A percentile compares a stretch with the other conserved stretches of the same genome.
These are phyloP conservation scores for Durio zibethinus DNA, from an alignment of 345 rosid genomes.

Conservation along the genomic window DNA sequence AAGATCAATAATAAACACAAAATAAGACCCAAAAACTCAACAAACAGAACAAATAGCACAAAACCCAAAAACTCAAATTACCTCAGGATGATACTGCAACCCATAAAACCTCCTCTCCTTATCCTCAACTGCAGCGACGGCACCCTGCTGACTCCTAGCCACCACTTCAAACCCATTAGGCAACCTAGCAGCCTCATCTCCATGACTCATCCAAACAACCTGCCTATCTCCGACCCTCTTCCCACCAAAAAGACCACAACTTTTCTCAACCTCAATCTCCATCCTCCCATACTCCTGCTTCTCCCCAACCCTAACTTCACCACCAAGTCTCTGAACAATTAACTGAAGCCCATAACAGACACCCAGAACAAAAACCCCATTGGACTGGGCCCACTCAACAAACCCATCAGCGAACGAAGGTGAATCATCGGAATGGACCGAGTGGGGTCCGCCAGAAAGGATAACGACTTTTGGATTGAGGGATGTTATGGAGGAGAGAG, in stretches of 20 bases:
- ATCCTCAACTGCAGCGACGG: conserved; percentile 76
- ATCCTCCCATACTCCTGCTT: conserved; percentile 93
- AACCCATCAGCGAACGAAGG: conserved; percentile 80
- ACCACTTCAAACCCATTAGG: conserved; percentile 78
- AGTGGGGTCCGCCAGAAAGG: conserved; percentile 97
- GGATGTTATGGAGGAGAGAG: conserved; percentile 53
- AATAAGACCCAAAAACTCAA: background rate
- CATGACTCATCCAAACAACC: conserved; percentile 98
- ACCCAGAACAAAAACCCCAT: conserved; percentile 61
- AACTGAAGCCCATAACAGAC: conserved; percentile 86
- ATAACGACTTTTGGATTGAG: conserved; percentile 70
- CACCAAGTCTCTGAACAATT: conserved; percentile 82
- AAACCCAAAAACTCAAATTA: conserved; percentile 16
- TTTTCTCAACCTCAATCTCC: conserved; percentile 70
- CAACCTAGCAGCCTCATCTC: conserved; percentile 69
- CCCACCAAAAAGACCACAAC: conserved; percentile 56
- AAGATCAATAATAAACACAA: background rate
- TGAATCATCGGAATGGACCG: conserved; percentile 63
- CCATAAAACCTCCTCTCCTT: conserved; percentile 64
- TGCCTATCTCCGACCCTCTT: conserved; percentile 64
- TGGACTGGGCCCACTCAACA: conserved; percentile 62
- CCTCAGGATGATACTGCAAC: conserved; percentile 97
- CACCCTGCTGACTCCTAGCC: conserved; percentile 74
- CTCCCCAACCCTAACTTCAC: conserved; percentile 67
- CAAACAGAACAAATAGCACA: background rate